Evolutionary conservation across 495 filamentous ascomycete species (phyloP), one percentile per base, ranked within the genome.

Genomic region (Penicillium diatomitis): DNA sequence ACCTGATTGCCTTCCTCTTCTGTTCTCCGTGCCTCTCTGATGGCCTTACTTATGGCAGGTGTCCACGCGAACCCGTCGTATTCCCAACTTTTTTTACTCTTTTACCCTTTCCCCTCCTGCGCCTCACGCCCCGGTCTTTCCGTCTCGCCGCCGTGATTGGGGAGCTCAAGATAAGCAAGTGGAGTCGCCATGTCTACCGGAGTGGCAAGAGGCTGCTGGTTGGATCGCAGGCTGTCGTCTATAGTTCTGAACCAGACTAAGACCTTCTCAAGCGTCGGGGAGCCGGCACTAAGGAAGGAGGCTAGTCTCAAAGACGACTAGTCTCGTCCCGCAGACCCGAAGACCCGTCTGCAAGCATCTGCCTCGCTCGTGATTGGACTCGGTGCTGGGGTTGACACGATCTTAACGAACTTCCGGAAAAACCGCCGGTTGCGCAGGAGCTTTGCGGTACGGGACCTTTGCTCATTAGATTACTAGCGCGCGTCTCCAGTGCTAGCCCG

Each of bases 141-240:
- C 20, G 20, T 20, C 20, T 20, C 20, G 20, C 20, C 20, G 20
- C 20, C 20, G 20, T 20, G 20, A 20, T 20, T 20, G 20, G 20
- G 20, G 20, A 20, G 20, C 20, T 20, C 20, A 20, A 20, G 52
- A 62, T 62, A 64, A 64, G 61, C 56, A 62, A 64, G 59, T 62
- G 61, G 61, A 39, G 41, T 9, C n/a, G 10, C 52, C 47, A 51
- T 45, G 52, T 39, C 32, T 30, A 3, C 6, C 6, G 27, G 4
- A 34, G 44, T 20, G 11, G 20, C 32, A 6, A 46, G 6, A 27
- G 2, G 33, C 8, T 9, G 11, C 20, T 30, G 33, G 10, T 37
- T 45, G 42, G 42, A 33, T 29, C 9, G 40, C 8, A 31, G 4
- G 4, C 29, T 28, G 38, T 30, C 3, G 40, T 27, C 28, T 42